phyloP scores from a whole-genome alignment of 2,329 filamentous ascomycete genomes.

The Pestalotiopsis sp. region DNA sequence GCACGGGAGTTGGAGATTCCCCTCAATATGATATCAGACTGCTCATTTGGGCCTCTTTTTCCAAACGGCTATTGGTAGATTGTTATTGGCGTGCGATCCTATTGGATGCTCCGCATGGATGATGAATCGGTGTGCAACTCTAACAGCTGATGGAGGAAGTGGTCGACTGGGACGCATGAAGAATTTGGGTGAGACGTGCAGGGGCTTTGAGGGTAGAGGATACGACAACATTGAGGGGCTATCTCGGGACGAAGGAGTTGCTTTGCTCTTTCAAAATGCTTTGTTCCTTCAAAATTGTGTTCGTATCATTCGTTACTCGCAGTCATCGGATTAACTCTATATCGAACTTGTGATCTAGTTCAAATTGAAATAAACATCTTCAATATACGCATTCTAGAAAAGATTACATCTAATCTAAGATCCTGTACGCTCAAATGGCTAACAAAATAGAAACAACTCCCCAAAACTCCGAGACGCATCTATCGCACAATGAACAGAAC shows the following conservation, averaged over 20 bases:
- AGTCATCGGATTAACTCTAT: too few relatives aligned
- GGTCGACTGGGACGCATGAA: not conserved
- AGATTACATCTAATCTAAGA: not conserved
- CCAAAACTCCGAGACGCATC: not conserved
- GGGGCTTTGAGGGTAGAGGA: not conserved
- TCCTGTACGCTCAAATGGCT: not conserved
- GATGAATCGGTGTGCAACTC: not conserved
- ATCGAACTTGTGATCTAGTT: too few relatives aligned
- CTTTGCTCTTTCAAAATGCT: too few relatives aligned
- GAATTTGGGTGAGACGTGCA: not conserved
- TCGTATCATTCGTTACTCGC: too few relatives aligned
- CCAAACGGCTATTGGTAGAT: not conserved
- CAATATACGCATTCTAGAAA: not conserved
- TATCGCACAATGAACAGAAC: not conserved
- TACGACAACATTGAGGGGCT: too few relatives aligned
- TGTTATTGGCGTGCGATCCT: not conserved
- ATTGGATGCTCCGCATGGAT: not conserved
- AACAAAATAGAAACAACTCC: not conserved
- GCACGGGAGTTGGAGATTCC: not conserved
- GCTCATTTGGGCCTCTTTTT: not conserved
- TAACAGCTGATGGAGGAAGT: not conserved
- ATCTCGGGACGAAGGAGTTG: too few relatives aligned
- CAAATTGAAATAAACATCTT: not conserved
- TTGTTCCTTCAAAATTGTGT: too few relatives aligned
- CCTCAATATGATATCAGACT: constrained; percentile 11